A percentile compares a stretch with the other conserved stretches of the same genome.
phyloP scores from a whole-genome alignment of 129 eudicot species.

The Rutidosis leptorrhynchoides region DNA sequence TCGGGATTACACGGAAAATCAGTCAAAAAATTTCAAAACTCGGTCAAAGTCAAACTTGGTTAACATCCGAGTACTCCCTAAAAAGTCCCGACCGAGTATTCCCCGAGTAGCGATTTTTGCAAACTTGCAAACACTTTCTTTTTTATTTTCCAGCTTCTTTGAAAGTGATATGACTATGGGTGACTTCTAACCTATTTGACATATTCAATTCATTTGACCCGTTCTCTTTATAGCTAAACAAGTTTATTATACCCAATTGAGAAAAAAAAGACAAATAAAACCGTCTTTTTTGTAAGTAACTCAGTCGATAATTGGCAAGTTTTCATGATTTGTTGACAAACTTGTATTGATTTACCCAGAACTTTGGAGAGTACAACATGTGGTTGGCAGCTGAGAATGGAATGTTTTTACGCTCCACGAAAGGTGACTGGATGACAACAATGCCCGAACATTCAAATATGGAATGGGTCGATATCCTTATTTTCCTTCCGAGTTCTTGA shows the following conservation, averaged over 20 bases:
- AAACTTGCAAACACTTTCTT: background rate
- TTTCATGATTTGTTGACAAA: background rate
- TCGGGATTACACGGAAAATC: no score
- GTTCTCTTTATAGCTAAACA: background rate
- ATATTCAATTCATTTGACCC: background rate
- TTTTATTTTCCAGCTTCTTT: background rate
- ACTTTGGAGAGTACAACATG: conserved; percentile 16
- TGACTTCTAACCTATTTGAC: background rate
- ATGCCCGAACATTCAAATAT: conserved; percentile 93
- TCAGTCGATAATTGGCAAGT: background rate
- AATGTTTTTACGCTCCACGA: conserved; percentile 11
- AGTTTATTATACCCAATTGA: background rate
- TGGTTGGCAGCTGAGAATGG: conserved; percentile 20
- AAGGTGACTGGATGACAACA: conserved; percentile 84
- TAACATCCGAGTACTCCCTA: no score
- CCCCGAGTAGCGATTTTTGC: no score
- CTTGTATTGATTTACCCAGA: conserved; percentile 1
- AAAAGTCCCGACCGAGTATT: no score
- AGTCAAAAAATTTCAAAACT: no score
- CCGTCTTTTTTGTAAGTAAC: background rate
- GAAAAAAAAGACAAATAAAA: background rate
- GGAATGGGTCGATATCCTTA: conserved; percentile 64
- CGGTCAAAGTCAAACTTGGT: no score
- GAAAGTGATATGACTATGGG: background rate
- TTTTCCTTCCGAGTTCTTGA: conserved; percentile 6